Conservation (phyloP, 768 basidiomycete species). For the Lentinula edodes region DNA sequence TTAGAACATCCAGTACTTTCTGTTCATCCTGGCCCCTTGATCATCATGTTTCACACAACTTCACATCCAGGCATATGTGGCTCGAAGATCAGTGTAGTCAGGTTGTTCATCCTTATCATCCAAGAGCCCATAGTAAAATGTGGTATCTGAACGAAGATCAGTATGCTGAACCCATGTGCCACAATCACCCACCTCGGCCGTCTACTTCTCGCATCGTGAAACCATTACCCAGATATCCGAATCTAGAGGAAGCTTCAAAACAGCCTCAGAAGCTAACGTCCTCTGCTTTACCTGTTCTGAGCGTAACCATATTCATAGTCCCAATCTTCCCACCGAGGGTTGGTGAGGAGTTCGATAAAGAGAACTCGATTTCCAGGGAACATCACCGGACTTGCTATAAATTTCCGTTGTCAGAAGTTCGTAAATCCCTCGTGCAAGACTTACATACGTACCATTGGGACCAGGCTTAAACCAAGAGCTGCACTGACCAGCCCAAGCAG, state of each 20-base stretch:
- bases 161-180: background rate
- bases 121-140: conserved; percentile 19
- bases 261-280: background rate
- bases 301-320: conserved; percentile 18
- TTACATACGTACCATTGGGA: conserved; percentile 9
- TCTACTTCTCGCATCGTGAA: conserved; percentile 16
- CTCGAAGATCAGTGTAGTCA: conserved; percentile 15
- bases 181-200: conserved; percentile 13
- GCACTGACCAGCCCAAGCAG: conserved; percentile 18
- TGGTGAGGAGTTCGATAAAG: conserved; percentile 17
- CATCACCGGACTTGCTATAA: conserved; percentile 13
- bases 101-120: conserved; percentile 17
- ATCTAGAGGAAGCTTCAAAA: background rate
- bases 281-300: conserved; percentile 10
- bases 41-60: too few species aligned
- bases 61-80: conserved; percentile 1
- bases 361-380: conserved; percentile 19
- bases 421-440: background rate
- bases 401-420: background rate
- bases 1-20: too few species aligned
- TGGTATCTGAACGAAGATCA: conserved; percentile 10
- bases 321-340: conserved; percentile 19
- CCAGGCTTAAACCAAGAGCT: conserved; percentile 17
- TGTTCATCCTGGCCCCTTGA: too few species aligned
- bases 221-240: conserved; percentile 16